These are phyloP conservation scores for Blastobotrys terrestris DNA, from an alignment of 805 yeast genomes.

Conservation along the genomic window DNA sequence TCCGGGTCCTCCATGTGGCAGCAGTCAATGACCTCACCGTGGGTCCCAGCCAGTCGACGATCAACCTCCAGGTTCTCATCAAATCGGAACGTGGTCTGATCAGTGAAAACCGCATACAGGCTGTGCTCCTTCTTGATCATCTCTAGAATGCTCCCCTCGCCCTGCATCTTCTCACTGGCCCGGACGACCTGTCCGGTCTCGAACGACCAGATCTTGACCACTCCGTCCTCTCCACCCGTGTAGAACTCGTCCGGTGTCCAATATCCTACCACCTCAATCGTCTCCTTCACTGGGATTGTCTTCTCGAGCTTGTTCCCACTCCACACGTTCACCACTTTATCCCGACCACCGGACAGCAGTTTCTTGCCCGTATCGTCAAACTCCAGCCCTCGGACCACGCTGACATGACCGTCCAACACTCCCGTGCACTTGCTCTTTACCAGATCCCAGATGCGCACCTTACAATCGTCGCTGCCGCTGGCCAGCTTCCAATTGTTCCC, in stretches of 20 bases:
- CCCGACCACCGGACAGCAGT: slow-evolving; percentile 84
- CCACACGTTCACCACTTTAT: slow-evolving; percentile 63
- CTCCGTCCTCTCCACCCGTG: slow-evolving; percentile 75
- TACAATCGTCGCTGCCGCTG: slow-evolving; percentile 58
- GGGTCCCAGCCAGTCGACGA: slow-evolving; percentile 78
- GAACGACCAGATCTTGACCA: slow-evolving; percentile 60
- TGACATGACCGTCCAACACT: slow-evolving; percentile 63
- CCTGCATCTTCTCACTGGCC: slow-evolving; percentile 36
- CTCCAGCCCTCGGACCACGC: slow-evolving; percentile 82
- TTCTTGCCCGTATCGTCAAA: slow-evolving; percentile 48
- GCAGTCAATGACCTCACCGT: slow-evolving; percentile 91
- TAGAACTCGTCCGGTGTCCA: slow-evolving; percentile 33
- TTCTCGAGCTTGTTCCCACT: slow-evolving; percentile 49
- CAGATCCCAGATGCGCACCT: slow-evolving; percentile 56
- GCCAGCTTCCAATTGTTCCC: slow-evolving; percentile 72
- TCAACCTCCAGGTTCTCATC: slow-evolving; percentile 37
- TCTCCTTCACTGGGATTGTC: slow-evolving; percentile 65
- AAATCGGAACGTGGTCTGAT: slow-evolving; percentile 67
- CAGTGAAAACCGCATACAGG: slow-evolving; percentile 60
- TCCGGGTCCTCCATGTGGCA: slow-evolving; percentile 51
- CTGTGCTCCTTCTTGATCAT: slow-evolving; percentile 32
- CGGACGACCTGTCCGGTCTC: slow-evolving; percentile 37
- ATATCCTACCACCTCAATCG: slow-evolving; percentile 34
- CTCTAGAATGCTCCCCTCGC: slow-evolving; percentile 67
- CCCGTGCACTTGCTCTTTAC: slow-evolving; percentile 63